These are phyloP conservation scores for Phytopythium chamaehyphon DNA, from an alignment of 352 stramenopile species.

Conservation along the genomic window DNA sequence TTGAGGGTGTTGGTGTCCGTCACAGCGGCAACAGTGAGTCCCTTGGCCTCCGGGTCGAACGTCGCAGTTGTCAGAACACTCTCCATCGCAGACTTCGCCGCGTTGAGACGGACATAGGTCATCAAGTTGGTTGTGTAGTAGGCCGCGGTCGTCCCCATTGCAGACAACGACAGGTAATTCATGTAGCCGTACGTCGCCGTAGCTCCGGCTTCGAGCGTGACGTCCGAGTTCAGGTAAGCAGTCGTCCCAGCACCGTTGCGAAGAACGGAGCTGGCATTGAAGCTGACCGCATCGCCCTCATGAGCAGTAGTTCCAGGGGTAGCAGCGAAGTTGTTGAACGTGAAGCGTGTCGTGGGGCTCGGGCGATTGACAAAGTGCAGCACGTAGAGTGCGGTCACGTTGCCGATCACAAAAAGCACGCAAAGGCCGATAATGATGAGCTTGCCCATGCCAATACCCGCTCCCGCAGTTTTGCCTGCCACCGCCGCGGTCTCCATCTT, in stretches of 20 bases:
- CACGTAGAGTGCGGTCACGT: conserved; percentile 55
- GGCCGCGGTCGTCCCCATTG: conserved; percentile 25
- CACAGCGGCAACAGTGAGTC: conserved; percentile 14
- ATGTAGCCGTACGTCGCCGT: conserved; percentile 8
- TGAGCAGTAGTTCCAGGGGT: conserved; percentile 9
- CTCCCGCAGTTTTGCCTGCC: neutral
- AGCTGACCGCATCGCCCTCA: conserved; percentile 36
- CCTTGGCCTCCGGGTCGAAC: conserved; percentile 24
- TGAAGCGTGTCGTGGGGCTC: conserved; percentile 34
- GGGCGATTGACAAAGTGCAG: conserved; percentile 60
- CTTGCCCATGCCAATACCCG: conserved; percentile 9
- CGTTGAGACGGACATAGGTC: conserved; percentile 31
- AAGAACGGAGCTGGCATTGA: conserved; percentile 24
- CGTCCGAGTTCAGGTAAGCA: conserved; percentile 37
- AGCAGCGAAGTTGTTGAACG: conserved; percentile 24
- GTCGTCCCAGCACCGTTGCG: conserved; percentile 63
- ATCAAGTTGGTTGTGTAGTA: conserved; percentile 48
- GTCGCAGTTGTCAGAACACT: conserved; percentile 51
- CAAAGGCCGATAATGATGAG: conserved; percentile 25
- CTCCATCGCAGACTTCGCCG: conserved; percentile 14
- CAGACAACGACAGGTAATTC: conserved; percentile 51
- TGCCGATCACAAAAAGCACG: conserved; percentile 56
- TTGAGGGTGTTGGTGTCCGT: conserved; percentile 21
- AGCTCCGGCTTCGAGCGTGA: conserved; percentile 1
- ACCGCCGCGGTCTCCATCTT: conserved; percentile 26